phyloP scores from a whole-genome alignment of 257 asterid species.

The Oldenlandia corymbosa region DNA sequence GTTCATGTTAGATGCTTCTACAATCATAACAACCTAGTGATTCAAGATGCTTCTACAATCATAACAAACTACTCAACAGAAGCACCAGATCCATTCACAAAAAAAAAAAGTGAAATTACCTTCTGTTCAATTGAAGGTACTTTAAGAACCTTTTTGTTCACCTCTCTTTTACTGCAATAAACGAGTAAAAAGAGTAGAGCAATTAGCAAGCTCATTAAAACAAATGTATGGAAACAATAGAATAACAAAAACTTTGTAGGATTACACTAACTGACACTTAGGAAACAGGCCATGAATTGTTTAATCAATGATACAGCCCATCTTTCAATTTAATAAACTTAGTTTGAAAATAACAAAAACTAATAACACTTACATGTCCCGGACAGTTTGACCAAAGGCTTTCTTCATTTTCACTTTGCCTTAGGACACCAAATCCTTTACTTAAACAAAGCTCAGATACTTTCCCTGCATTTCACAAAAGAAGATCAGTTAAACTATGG shows the following conservation, averaged over 20 bases:
- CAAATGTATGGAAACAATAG: constrained; percentile 1
- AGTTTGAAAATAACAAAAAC: background rate
- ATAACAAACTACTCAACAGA: background rate
- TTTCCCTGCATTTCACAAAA: constrained; percentile 8
- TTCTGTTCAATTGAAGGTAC: constrained; percentile 92
- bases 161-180: constrained; percentile 92
- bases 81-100: background rate
- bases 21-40: background rate
- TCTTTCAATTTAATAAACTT: background rate
- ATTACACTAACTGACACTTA: background rate
- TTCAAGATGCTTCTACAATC: background rate
- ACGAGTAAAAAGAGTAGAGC: constrained; percentile 4
- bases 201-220: constrained; percentile 12
- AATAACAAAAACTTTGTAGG: background rate
- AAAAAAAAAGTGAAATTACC: constrained; percentile 37
- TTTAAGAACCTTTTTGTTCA: constrained; percentile 91
- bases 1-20: too few species aligned
- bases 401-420: constrained; percentile 67
- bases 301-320: background rate
- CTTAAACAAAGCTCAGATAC: background rate
- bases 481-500: background rate
- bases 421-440: constrained; percentile 29
- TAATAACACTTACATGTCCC: constrained; percentile 69
- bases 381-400: constrained; percentile 88
- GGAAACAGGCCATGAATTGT: background rate